Evolutionary conservation across 371 early-diverging fungal species (phyloP).

Genomic region (Mortierella sp.): DNA sequence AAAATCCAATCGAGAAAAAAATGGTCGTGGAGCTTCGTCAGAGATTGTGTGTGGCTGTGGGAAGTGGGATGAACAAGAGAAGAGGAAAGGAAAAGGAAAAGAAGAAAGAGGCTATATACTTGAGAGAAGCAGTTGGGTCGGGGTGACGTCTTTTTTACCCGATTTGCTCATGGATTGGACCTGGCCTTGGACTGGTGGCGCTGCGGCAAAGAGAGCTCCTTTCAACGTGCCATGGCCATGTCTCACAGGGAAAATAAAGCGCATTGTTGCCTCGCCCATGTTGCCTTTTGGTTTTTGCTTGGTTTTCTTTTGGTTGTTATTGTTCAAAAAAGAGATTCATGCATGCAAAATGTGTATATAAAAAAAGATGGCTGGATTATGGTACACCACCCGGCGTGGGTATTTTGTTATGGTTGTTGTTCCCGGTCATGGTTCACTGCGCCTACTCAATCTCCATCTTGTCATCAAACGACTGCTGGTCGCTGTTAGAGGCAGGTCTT

Average conservation of each 20-base stretch:
- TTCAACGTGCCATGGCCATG: not conserved
- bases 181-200: not conserved
- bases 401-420: not conserved
- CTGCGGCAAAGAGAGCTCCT: not conserved
- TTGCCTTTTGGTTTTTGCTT: not conserved
- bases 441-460: conserved; percentile 55
- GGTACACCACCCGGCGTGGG: not conserved
- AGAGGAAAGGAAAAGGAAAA: not conserved
- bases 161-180: not conserved
- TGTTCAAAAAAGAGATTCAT: not conserved
- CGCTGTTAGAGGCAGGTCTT: conserved; percentile 8
- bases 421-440: too few relatives aligned
- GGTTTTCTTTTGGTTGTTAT: not conserved
- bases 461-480: conserved; percentile 17
- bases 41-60: not conserved
- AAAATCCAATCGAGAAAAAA: not conserved
- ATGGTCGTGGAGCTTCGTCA: not conserved
- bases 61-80: not conserved
- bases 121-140: not conserved
- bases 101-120: conserved; percentile 2
- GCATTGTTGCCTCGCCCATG: too few relatives aligned
- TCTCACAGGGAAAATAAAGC: not conserved
- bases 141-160: not conserved
- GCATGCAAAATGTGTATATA: conserved; percentile 3
- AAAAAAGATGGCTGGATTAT: not conserved